Evolutionary conservation across 2,329 filamentous ascomycete species (phyloP).

Genomic region (Dactylellina parvicollis): DNA sequence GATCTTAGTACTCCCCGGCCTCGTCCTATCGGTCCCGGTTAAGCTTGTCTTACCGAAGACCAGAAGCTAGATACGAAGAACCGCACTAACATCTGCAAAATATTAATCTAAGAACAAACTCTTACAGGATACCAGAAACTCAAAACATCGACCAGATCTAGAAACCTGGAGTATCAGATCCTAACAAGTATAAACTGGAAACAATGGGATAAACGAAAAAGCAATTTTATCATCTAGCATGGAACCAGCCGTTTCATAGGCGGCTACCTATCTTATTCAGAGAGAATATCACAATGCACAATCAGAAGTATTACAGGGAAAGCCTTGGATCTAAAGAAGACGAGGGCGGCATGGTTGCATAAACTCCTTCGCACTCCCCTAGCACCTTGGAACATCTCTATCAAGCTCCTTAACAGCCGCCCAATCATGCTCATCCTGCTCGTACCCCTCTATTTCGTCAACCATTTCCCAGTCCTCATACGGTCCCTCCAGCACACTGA

Average conservation of each 20-base stretch:
- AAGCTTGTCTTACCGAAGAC: no score
- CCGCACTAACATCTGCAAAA: no score
- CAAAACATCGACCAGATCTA: not conserved
- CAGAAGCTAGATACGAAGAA: no score
- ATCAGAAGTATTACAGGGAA: not conserved
- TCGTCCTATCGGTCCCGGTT: no score
- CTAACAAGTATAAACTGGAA: no score
- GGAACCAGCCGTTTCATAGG: not conserved
- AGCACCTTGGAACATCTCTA: constrained; percentile 18
- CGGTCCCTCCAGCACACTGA: not conserved
- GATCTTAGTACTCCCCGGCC: no score
- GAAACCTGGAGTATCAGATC: not conserved
- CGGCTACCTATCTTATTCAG: not conserved
- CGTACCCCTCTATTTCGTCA: constrained; percentile 34
- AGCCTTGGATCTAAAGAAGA: not conserved
- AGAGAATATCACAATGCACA: not conserved
- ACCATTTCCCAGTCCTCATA: constrained; percentile 35
- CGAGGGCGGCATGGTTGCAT: not conserved
- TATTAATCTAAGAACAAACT: not conserved
- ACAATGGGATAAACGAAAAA: not conserved
- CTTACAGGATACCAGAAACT: not conserved
- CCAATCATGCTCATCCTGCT: constrained; percentile 42
- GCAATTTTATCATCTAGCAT: not conserved
- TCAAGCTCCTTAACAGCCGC: constrained; percentile 29
- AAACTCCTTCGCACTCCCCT: not conserved